Conservation (phyloP, 352 stramenopile genomes). For the Globisporangium nodosum region DNA sequence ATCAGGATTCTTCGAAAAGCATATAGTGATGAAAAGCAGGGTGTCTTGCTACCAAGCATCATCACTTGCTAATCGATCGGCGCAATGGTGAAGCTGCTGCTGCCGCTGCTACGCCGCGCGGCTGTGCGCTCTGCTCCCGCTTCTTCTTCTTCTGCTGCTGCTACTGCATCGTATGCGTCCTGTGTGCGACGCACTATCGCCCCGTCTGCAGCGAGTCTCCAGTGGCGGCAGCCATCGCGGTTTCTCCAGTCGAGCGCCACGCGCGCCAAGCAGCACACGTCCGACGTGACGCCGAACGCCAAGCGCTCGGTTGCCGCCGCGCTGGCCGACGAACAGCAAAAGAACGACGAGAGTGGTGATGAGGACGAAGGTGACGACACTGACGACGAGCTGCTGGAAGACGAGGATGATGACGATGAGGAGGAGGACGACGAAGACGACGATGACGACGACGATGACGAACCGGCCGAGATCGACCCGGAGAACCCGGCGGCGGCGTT, state of each 20-base stretch:
- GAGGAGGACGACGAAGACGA: constrained; percentile 9
- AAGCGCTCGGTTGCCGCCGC: constrained; percentile 12
- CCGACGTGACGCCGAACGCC: constrained; percentile 12
- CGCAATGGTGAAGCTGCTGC: constrained; percentile 6
- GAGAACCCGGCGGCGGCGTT: constrained; percentile 33
- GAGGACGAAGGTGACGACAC: background rate
- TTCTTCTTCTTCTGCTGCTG: background rate
- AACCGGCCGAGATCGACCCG: constrained; percentile 27
- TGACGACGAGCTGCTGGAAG: background rate
- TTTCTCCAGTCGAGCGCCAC: constrained; percentile 15
- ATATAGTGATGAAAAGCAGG: background rate
- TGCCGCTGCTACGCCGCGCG: constrained; percentile 11
- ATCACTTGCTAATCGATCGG: background rate
- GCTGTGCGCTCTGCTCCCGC: constrained; percentile 2
- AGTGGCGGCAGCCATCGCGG: constrained; percentile 1
- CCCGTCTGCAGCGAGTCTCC: background rate
- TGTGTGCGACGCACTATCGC: background rate
- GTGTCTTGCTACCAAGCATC: background rate
- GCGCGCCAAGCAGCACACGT: constrained; percentile 17
- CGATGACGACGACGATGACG: constrained; percentile 16
- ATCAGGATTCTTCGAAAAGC: no score
- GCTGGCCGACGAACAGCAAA: constrained; percentile 9
- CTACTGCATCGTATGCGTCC: background rate
- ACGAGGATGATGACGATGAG: background rate
- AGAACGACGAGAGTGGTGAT: background rate